Base-by-base conservation (phyloP, 2,329 filamentous ascomycete genomes). In the Aspergillus sojae region DNA sequence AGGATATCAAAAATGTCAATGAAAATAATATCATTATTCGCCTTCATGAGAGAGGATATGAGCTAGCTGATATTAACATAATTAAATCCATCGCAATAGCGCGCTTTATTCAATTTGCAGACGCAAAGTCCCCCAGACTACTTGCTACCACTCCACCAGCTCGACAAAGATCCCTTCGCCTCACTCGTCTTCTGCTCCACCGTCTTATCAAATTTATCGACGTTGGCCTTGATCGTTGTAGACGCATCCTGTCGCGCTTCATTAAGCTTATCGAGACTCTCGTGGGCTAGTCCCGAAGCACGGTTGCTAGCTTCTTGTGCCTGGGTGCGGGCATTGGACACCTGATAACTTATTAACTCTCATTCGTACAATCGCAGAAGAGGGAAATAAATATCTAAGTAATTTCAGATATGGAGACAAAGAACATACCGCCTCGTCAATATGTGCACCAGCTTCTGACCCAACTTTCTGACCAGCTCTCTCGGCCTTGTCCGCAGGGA, bases 131-230 rank as follows among this genome's bases (percentile, higher is more conserved):
- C 5, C 34, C n/a, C 9, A 26, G 9, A 46, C 46, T 63, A 67
- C 60, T 68, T 67, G 62, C 63, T 66, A 41, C 67, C 58, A 54
- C 93, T 90, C 74, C 97, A 96, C 94, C 93, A 97, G 77, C 91
- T 87, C 48, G 90, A 91, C 72, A 96, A 79, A 67, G 91, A 90
- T 72, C 88, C 87, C 88, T 97, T 97, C 52, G 93, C 91, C 83
- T 97, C 91, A 58, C 88, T 80, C 4, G 93, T 88, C 68, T 89
- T 88, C 68, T 91, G 83, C 82, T 94, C 91, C 58, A 97, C 90
- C 69, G 88, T 93, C 72, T 88, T 87, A 81, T 97, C 94, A 72
- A 94, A 89, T 77, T 90, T 87, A 79, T 97, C 90, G 58, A 95
- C 81, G 11, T 82, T 65, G 3, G 60, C 56, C 26, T 62, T 82